Conservation (phyloP, 495 filamentous ascomycete genomes). For the Penicillium riverlandense region DNA sequence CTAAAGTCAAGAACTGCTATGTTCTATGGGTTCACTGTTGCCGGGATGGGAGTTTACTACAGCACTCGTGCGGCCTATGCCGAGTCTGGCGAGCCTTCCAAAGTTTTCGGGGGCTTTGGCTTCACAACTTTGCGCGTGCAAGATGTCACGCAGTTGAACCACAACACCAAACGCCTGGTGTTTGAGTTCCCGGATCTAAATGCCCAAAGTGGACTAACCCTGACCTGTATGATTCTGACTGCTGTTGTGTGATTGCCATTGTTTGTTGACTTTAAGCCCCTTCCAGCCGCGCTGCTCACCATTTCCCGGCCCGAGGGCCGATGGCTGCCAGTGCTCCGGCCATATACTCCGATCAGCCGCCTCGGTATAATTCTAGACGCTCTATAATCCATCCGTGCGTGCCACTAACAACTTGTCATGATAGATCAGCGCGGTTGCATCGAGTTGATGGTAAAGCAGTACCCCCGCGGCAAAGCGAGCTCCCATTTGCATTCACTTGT, state of each 20-base stretch:
- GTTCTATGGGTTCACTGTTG: too few relatives aligned
- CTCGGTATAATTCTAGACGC: conserved; percentile 35
- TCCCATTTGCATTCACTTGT: conserved; percentile 52
- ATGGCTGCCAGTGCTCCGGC: conserved; percentile 47
- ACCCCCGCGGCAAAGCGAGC: conserved; percentile 56
- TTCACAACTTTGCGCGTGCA: conserved; percentile 22
- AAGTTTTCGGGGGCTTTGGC: conserved; percentile 15
- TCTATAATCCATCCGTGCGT: not conserved
- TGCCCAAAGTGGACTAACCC: conserved; percentile 40
- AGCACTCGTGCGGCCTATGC: too few relatives aligned
- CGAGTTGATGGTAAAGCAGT: conserved; percentile 57
- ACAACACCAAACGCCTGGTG: conserved; percentile 57
- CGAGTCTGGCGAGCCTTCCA: conserved; percentile 13
- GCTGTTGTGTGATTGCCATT: too few relatives aligned
- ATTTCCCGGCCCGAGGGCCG: conserved; percentile 44
- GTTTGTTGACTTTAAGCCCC: too few relatives aligned
- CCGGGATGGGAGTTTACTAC: too few relatives aligned
- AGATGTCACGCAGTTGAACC: conserved; percentile 51
- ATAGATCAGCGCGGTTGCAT: conserved; percentile 46
- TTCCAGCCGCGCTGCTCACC: conserved; percentile 51
- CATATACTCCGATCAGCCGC: conserved; percentile 53
- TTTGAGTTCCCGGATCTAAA: conserved; percentile 52
- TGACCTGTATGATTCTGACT: conserved; percentile 53
- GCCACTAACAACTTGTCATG: not conserved
- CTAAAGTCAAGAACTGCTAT: too few relatives aligned